Percentiles rank a stretch among this genome's conserved stretches.
Conservation (phyloP, 495 filamentous ascomycete genomes). For the Neurospora pannonica region DNA sequence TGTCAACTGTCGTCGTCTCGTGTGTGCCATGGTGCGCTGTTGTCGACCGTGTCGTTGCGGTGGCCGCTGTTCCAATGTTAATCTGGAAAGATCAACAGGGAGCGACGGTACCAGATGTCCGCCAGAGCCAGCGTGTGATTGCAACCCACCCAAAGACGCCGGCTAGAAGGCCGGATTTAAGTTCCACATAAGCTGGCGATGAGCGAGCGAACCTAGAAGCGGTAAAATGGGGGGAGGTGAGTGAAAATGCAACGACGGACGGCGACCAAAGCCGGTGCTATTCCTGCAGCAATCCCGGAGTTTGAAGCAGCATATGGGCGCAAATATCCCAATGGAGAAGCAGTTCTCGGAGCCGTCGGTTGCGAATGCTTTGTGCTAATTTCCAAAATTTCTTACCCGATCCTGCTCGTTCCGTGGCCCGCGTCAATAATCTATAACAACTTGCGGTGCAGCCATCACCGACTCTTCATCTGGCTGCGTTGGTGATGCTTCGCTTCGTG, state of each 20-base stretch:
- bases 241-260: background rate
- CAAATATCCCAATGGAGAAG: background rate
- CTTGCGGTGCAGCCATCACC: background rate
- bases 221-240: background rate
- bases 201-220: background rate
- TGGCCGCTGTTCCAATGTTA: background rate
- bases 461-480: background rate
- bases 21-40: background rate
- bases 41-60: background rate
- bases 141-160: background rate
- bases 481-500: background rate
- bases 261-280: background rate
- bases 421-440: background rate
- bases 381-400: background rate
- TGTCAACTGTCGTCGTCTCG: background rate
- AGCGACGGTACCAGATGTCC: background rate
- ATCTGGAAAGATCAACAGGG: background rate
- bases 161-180: background rate
- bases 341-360: background rate
- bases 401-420: background rate
- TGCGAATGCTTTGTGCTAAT: background rate
- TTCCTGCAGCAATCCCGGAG: background rate
- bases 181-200: background rate
- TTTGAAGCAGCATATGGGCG: background rate
- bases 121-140: background rate